A percentile compares a stretch with the other conserved stretches of the same genome.
These are phyloP conservation scores for Penicillium paneum DNA, from an alignment of 2,329 filamentous ascomycete species.

Conservation along the genomic window DNA sequence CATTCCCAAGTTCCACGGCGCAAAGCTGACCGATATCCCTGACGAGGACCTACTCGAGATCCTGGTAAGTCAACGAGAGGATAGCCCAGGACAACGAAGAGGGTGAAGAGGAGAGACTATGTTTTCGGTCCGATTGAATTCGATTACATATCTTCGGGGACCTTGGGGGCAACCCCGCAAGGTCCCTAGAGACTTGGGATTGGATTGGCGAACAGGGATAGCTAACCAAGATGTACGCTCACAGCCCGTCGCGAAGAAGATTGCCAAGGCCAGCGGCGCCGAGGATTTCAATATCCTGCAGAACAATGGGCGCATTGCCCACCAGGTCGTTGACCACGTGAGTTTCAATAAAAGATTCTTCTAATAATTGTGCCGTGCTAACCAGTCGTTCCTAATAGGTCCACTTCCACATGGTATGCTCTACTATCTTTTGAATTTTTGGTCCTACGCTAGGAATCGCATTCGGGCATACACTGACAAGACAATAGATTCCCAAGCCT, in stretches of 20 bases:
- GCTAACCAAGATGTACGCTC: slow-evolving; percentile 9
- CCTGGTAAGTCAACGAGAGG: slow-evolving; percentile 55
- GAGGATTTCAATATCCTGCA: slow-evolving; percentile 89
- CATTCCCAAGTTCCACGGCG: slow-evolving; percentile 92
- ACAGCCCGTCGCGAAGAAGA: slow-evolving; percentile 78
- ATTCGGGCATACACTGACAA: slow-evolving; percentile 3
- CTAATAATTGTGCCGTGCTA: slow-evolving; percentile 1
- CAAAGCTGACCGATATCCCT: slow-evolving; percentile 86
- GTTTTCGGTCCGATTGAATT: not conserved
- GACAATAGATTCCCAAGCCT: slow-evolving; percentile 81
- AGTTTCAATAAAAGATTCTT: slow-evolving; percentile 32
- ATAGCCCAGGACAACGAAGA: not conserved
- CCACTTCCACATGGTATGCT: slow-evolving; percentile 84
- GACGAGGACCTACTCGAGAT: slow-evolving; percentile 83
- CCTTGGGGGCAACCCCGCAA: slow-evolving; percentile 11
- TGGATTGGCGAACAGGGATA: slow-evolving; percentile 1
- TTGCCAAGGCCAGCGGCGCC: slow-evolving; percentile 72
- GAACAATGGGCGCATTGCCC: slow-evolving; percentile 89
- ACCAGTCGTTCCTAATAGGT: slow-evolving; percentile 52
- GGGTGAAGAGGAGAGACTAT: not conserved
- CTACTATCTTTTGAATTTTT: not conserved
- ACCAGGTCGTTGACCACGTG: slow-evolving; percentile 91
- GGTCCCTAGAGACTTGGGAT: slow-evolving; percentile 21
- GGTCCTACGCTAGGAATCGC: not conserved
- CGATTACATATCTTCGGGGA: not conserved